Base-by-base conservation (phyloP, 352 stramenopile species). In the Thraustotheca clavata region DNA sequence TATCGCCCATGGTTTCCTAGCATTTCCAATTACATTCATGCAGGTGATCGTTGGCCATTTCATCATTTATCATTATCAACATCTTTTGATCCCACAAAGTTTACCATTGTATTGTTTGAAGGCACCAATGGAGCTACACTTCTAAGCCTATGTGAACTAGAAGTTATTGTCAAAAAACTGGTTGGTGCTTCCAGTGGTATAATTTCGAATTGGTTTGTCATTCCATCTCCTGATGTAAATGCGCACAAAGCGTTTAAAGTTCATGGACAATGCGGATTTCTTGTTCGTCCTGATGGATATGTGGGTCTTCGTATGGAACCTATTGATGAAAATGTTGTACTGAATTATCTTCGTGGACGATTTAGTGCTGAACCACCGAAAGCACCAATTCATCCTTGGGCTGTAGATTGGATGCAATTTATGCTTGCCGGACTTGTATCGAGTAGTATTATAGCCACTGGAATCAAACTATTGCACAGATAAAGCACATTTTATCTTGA, bases 281-380 rank as follows among this genome's bases (percentile, higher is more conserved):
- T 63, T 11, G 14, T 63, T 27, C 55, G 55, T 24, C 55, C 55
- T 26, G 55, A 63, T 34, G 55, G 55, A 2, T 54, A 50, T 41
- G 55, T 63, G 35, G 55, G 55, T 4, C 38, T 63, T 5, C 55
- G 55, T 41, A 54, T 11, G 24, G 38, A 63, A 4, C 14, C 22
- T 3, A 7, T 12, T 24, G 32, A 14, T 20, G 34, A 32, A 18
- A n/a, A 61, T 5, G n/a, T 24, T 24, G 26, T 59, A 12, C n/a
- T 59, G 5, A 31, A 29, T 16, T 59, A 59, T 24, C 29, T 59
- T 18, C 22, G 31, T 4, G n/a, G n/a, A 18, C 49, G 49, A 20
- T 4, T 59, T 4, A n/a, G 4, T 18, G 18, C 43, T 36, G n/a
- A n/a, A n/a, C n/a, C n/a, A n/a, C n/a, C n/a, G n/a, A n/a, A n/a